phyloP scores from a whole-genome alignment of 441 rosid species.

The Gossypium davidsonii region DNA sequence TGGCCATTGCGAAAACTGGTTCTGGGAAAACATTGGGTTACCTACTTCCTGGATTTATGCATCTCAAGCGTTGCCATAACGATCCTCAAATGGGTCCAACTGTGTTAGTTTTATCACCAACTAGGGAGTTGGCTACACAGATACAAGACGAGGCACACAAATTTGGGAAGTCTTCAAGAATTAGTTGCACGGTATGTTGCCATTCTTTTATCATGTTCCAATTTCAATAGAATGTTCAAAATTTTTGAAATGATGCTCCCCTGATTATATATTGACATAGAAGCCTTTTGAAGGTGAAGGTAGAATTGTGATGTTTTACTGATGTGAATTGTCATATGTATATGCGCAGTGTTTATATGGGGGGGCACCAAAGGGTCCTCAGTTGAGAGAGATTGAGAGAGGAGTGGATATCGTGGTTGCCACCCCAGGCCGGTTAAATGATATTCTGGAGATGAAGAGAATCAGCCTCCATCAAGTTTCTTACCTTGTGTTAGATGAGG shows the following conservation, averaged over 20 bases:
- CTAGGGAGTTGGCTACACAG: slow-evolving; percentile 97
- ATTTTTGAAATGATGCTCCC: background rate
- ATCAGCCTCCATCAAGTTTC: slow-evolving; percentile 82
- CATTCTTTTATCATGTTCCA: background rate
- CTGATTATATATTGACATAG: background rate
- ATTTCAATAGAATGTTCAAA: background rate
- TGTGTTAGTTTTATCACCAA: slow-evolving; percentile 88
- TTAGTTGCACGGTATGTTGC: slow-evolving; percentile 70
- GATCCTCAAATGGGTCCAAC: slow-evolving; percentile 85
- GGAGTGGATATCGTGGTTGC: slow-evolving; percentile 97
- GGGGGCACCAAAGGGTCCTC: slow-evolving; percentile 97
- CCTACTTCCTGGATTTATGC: slow-evolving; percentile 74
- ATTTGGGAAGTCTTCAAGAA: slow-evolving; percentile 87
- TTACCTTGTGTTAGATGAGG: slow-evolving; percentile 97
- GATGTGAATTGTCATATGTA: slow-evolving; percentile 1
- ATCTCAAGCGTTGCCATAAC: slow-evolving; percentile 64
- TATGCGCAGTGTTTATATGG: slow-evolving; percentile 79
- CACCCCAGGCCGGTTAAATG: slow-evolving; percentile 96
- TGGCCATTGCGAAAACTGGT: slow-evolving; percentile 97
- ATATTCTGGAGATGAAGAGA: slow-evolving; percentile 93
- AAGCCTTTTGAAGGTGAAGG: background rate
- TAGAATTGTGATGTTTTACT: slow-evolving; percentile 9
- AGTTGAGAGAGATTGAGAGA: slow-evolving; percentile 81
- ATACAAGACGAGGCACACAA: slow-evolving; percentile 90
- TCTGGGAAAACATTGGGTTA: slow-evolving; percentile 98